A percentile compares a stretch with the other conserved stretches of the same genome.
These are phyloP conservation scores for Osmanthus fragrans DNA, from an alignment of 257 asterid species.

Conservation along the genomic window DNA sequence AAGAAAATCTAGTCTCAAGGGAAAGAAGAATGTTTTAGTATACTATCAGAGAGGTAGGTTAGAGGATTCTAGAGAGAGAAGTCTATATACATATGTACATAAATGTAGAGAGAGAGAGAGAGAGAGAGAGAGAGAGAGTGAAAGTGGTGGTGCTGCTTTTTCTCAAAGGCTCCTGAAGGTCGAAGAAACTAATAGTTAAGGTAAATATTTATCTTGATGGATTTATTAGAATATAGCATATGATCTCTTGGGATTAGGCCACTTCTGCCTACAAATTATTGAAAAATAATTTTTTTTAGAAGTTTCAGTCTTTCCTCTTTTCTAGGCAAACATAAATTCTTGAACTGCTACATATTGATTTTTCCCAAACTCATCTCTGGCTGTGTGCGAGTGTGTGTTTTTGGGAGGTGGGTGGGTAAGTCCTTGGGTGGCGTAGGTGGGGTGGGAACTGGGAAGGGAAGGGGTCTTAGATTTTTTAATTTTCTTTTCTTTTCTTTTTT, in stretches of 20 bases:
- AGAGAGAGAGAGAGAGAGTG: constrained; percentile 15
- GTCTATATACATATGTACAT: constrained; percentile 1
- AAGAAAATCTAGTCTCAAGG: constrained; percentile 20
- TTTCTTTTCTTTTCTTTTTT: background rate
- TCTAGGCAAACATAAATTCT: constrained; percentile 16
- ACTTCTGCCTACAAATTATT: constrained; percentile 31
- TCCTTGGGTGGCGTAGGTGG: background rate
- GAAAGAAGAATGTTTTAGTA: constrained; percentile 28
- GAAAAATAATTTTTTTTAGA: constrained; percentile 1
- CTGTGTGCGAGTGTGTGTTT: background rate
- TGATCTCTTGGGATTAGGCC: constrained; percentile 45
- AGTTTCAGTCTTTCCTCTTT: constrained; percentile 18
- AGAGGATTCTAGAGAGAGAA: constrained; percentile 36
- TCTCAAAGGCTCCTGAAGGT: constrained; percentile 44
- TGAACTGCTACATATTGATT: constrained; percentile 12
- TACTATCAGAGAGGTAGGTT: constrained; percentile 38
- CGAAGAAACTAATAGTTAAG: constrained; percentile 35
- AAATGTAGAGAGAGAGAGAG: constrained; percentile 28
- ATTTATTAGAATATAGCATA: constrained; percentile 20
- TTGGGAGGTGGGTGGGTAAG: background rate
- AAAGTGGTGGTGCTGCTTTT: constrained; percentile 51
- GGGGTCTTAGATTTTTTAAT: background rate
- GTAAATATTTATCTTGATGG: constrained; percentile 30
- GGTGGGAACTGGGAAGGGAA: background rate
- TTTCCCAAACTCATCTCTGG: background rate